These are phyloP conservation scores for Curvularia sp. DNA, from an alignment of 2,329 filamentous ascomycete genomes.

Conservation along the genomic window DNA sequence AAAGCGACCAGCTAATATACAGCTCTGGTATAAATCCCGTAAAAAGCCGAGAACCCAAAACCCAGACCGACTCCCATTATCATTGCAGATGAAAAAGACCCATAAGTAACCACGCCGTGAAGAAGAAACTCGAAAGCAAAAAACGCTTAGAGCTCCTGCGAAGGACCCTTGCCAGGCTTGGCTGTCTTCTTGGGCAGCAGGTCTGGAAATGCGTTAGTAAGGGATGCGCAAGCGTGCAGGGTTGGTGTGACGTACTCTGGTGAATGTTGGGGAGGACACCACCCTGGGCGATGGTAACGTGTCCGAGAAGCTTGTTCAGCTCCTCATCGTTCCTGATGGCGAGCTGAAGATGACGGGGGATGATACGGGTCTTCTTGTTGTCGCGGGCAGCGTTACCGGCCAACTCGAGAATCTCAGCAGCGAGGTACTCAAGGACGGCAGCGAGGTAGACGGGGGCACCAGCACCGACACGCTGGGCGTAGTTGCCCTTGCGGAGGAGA, in stretches of 20 bases:
- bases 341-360: constrained; percentile 97
- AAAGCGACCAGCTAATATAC: constrained; percentile 66
- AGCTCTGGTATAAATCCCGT: constrained; percentile 61
- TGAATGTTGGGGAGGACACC: constrained; percentile 97
- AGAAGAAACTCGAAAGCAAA: constrained; percentile 45
- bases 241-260: constrained; percentile 74
- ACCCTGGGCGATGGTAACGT: constrained; percentile 96
- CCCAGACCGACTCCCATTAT: constrained; percentile 76
- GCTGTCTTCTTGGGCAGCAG: constrained; percentile 98
- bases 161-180: constrained; percentile 90
- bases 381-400: constrained; percentile 98
- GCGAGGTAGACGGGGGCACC: constrained; percentile 97
- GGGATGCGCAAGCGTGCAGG: background rate
- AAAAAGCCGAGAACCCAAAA: constrained; percentile 62
- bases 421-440: constrained; percentile 97
- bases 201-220: constrained; percentile 67
- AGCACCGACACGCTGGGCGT: constrained; percentile 98
- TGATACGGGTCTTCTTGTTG: constrained; percentile 99
- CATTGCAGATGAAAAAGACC: constrained; percentile 70
- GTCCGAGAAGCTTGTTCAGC: constrained; percentile 96
- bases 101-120: constrained; percentile 55
- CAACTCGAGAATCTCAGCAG: constrained; percentile 97
- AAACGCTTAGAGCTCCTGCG: constrained; percentile 85
- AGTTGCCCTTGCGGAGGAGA: constrained; percentile 99
- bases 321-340: constrained; percentile 99